These are phyloP conservation scores for Boletus rubescentipes DNA, from an alignment of 768 basidiomycete species.

Conservation along the genomic window DNA sequence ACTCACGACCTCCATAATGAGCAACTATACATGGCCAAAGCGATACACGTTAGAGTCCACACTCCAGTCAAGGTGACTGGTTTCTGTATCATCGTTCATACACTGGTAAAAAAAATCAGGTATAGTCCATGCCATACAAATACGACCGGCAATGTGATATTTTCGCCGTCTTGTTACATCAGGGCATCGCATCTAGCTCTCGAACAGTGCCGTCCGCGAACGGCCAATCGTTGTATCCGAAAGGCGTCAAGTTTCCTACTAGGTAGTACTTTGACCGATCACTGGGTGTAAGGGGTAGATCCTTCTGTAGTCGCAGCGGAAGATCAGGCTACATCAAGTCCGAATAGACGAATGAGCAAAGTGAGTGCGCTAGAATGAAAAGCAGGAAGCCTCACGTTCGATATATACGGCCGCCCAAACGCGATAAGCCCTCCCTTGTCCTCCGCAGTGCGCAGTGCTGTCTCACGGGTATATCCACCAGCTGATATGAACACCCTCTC, in stretches of 20 bases:
- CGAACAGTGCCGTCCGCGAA: conserved; percentile 16
- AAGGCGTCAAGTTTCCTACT: conserved; percentile 20
- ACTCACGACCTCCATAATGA: no score
- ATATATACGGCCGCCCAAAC: neutral
- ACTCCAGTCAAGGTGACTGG: neutral
- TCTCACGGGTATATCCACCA: neutral
- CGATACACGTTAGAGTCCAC: no score
- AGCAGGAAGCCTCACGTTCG: neutral
- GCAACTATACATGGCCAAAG: no score
- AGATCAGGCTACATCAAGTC: neutral
- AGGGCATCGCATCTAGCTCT: neutral
- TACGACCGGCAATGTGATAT: no score
- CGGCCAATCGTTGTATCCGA: conserved; percentile 33
- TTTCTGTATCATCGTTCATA: neutral
- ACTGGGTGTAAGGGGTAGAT: neutral
- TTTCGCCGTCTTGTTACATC: neutral
- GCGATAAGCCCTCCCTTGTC: neutral
- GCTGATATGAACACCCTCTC: neutral
- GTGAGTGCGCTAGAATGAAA: neutral
- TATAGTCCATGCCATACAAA: no score
- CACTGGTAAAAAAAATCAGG: no score
- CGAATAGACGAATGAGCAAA: neutral
- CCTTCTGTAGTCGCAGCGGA: neutral
- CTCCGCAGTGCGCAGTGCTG: neutral
- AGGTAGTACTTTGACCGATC: conserved; percentile 26